Percentiles rank a stretch among this genome's conserved stretches.
Evolutionary conservation across 495 filamentous ascomycete species (phyloP).

Genomic region (Hyaloscypha finlandica): DNA sequence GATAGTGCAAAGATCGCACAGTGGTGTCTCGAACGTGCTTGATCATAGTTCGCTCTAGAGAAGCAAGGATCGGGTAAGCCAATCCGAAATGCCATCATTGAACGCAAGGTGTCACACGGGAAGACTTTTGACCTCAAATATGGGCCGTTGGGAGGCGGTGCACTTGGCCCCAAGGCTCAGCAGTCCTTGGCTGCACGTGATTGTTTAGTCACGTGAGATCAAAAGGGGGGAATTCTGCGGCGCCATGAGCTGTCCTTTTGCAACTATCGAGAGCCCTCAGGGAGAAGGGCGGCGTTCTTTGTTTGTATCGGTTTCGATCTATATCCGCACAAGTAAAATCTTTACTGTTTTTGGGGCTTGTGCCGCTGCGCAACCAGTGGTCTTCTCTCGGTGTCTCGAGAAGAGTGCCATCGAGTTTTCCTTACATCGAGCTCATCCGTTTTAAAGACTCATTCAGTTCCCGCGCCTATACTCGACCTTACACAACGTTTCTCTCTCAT

Average conservation of each 20-base stretch:
- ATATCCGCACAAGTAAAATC: no score
- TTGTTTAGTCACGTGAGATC: neutral
- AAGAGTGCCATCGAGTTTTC: no score
- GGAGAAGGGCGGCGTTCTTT: neutral
- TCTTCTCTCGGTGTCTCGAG: neutral
- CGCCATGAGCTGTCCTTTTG: neutral
- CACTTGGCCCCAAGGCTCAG: neutral
- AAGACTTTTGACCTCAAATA: neutral
- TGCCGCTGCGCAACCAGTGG: no score
- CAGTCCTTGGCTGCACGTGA: neutral
- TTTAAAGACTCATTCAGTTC: no score
- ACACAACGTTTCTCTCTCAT: no score
- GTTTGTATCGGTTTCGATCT: neutral
- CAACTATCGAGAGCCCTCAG: neutral
- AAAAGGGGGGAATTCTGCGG: neutral
- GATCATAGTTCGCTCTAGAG: neutral
- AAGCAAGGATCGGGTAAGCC: neutral
- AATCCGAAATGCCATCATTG: no score
- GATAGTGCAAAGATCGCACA: neutral
- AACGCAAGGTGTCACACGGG: neutral
- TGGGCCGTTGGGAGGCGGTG: neutral
- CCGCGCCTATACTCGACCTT: no score
- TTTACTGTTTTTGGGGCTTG: no score
- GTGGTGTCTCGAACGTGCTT: neutral
- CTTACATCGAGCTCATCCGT: no score